Evolutionary conservation across 768 basidiomycete species (phyloP).

Genomic region (Lactifluus pinguis): DNA sequence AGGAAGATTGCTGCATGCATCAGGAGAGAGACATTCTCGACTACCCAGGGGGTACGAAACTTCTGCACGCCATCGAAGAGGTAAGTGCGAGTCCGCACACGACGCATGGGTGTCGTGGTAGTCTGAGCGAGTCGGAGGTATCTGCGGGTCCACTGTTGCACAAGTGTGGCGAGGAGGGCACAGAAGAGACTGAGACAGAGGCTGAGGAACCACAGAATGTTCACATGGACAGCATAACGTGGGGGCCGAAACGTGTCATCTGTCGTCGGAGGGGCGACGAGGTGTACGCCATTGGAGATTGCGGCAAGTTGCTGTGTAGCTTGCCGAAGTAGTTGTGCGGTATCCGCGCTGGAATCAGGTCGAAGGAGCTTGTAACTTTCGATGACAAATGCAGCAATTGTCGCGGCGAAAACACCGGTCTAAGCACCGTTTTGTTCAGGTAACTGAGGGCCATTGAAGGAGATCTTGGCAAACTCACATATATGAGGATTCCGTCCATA

Average conservation of each 20-base stretch:
- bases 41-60: neutral
- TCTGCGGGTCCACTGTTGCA: slow-evolving; percentile 4
- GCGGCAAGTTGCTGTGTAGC: neutral
- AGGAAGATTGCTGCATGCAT: neutral
- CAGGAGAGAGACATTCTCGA: slow-evolving; percentile 1
- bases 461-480: neutral
- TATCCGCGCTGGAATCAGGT: slow-evolving; percentile 1
- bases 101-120: neutral
- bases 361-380: slow-evolving; percentile 14
- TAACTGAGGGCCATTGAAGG: neutral
- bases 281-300: neutral
- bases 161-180: neutral
- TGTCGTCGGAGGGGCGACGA: neutral
- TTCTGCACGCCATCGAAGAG: neutral
- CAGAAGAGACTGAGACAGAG: neutral
- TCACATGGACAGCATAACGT: neutral
- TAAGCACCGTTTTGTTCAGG: neutral
- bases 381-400: slow-evolving; percentile 15
- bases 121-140: neutral
- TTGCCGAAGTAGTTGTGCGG: neutral
- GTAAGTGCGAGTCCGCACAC: neutral
- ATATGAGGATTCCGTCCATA: slow-evolving; percentile 17
- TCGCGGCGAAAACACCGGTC: slow-evolving; percentile 18
- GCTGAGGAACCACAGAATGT: slow-evolving; percentile 14
- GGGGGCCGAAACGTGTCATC: neutral